phyloP scores from a whole-genome alignment of 768 basidiomycete species.

The Lenzites betulinus region DNA sequence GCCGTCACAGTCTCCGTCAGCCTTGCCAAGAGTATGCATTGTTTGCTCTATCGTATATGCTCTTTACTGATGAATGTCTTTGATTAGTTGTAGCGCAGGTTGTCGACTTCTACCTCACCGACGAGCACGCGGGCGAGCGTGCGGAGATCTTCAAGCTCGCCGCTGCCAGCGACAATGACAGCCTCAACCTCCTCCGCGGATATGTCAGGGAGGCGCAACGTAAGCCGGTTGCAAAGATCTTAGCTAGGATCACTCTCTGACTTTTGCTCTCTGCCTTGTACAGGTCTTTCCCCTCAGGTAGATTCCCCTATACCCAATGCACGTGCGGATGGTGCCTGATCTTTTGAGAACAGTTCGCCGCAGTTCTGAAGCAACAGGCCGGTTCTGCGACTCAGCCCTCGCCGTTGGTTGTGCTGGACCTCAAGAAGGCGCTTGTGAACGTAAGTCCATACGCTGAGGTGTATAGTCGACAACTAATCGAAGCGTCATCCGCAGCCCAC shows the following conservation, averaged over 20 bases:
- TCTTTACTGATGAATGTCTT: background rate
- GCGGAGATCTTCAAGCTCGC: constrained; percentile 41
- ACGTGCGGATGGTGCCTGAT: background rate
- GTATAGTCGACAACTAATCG: background rate
- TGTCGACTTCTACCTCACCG: constrained; percentile 55
- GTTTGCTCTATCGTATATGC: background rate
- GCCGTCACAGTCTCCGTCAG: constrained; percentile 50
- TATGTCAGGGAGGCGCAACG: constrained; percentile 57
- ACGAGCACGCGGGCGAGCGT: constrained; percentile 40
- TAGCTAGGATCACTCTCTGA: too few relatives aligned
- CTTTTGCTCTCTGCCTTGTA: constrained; percentile 24
- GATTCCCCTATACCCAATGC: too few relatives aligned
- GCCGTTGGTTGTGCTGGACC: constrained; percentile 43
- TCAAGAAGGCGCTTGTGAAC: constrained; percentile 48
- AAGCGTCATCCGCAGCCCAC: constrained; percentile 30
- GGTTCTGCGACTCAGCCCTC: constrained; percentile 41
- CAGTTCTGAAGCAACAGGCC: constrained; percentile 34
- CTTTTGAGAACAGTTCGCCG: constrained; percentile 34
- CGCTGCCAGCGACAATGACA: constrained; percentile 34
- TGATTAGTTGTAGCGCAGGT: constrained; percentile 45
- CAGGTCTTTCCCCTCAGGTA: constrained; percentile 40
- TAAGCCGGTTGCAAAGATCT: constrained; percentile 27
- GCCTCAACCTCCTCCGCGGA: constrained; percentile 42
- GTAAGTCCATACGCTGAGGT: constrained; percentile 14
- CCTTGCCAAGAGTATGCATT: constrained; percentile 42